phyloP scores from a whole-genome alignment of 352 stramenopile species.

The Blastocystis sp. region DNA sequence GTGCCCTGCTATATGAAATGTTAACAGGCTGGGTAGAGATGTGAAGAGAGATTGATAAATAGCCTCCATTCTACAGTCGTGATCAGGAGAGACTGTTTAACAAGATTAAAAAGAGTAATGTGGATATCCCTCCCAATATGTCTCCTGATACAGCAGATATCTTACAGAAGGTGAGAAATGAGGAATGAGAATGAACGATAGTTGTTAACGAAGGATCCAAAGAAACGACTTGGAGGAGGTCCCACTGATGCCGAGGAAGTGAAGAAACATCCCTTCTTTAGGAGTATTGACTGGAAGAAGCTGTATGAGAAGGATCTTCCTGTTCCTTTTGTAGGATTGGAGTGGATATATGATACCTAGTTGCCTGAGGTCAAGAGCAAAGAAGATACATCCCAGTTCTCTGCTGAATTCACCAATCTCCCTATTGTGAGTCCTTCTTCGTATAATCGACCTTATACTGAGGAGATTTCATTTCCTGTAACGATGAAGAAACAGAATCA shows the following conservation, averaged over 20 bases:
- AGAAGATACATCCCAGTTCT: slow-evolving; percentile 66
- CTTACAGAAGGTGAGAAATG: slow-evolving; percentile 77
- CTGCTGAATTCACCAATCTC: slow-evolving; percentile 67
- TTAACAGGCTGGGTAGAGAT: slow-evolving; percentile 72
- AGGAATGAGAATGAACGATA: no score
- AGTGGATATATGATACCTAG: slow-evolving; percentile 31
- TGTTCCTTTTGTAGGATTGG: slow-evolving; percentile 31
- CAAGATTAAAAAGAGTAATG: slow-evolving; percentile 86
- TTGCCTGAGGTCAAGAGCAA: slow-evolving; percentile 63
- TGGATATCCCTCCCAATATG: slow-evolving; percentile 89
- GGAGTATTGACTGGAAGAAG: slow-evolving; percentile 80
- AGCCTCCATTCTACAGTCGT: slow-evolving; percentile 85
- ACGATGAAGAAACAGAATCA: not conserved
- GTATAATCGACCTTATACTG: slow-evolving; percentile 1
- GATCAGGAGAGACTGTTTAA: slow-evolving; percentile 91
- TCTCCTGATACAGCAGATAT: slow-evolving; percentile 76
- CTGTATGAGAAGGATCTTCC: slow-evolving; percentile 65
- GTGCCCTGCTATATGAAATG: slow-evolving; percentile 82
- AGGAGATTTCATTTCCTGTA: slow-evolving; percentile 28
- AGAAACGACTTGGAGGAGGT: slow-evolving; percentile 81
- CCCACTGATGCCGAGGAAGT: slow-evolving; percentile 78
- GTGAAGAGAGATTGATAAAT: not conserved
- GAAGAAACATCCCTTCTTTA: slow-evolving; percentile 82
- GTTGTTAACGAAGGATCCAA: slow-evolving; percentile 86
- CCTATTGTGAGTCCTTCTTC: slow-evolving; percentile 66